These are phyloP conservation scores for Dichotomopilus funicola DNA, from an alignment of 2,329 filamentous ascomycete species.

Conservation along the genomic window DNA sequence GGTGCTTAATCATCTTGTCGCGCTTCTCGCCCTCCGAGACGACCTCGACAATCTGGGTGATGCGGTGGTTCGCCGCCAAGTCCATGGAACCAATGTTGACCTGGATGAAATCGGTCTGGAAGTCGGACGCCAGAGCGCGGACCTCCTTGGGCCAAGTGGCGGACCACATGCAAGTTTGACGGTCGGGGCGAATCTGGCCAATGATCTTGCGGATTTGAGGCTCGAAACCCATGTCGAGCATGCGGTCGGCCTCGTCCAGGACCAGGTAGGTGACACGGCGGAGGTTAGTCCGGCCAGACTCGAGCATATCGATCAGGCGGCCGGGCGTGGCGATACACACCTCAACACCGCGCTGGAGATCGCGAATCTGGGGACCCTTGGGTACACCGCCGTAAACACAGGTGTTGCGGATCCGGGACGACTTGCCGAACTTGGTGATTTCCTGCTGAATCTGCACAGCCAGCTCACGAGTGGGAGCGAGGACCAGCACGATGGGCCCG, in stretches of 20 bases:
- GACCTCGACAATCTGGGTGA: conserved; percentile 96
- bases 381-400: conserved; percentile 99
- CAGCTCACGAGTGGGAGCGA: conserved; percentile 94
- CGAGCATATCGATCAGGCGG: conserved; percentile 97
- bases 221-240: conserved; percentile 99
- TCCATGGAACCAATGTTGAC: conserved; percentile 98
- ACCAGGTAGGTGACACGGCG: conserved; percentile 97
- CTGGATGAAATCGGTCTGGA: conserved; percentile 93
- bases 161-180: conserved; percentile 99
- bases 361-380: conserved; percentile 93
- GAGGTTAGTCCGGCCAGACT: conserved; percentile 95
- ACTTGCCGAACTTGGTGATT: conserved; percentile 97
- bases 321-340: conserved; percentile 98
- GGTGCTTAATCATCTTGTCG: conserved; percentile 92
- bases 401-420: conserved; percentile 95
- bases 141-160: conserved; percentile 99
- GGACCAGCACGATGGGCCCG: conserved; percentile 90
- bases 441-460: conserved; percentile 98
- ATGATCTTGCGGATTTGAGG: conserved; percentile 99
- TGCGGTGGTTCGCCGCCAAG: conserved; percentile 92
- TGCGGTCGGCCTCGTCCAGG: conserved; percentile 97
- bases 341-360: conserved; percentile 90
- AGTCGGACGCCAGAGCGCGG: conserved; percentile 81
- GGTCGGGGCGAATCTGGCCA: conserved; percentile 91
- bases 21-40: conserved; percentile 96